These are phyloP conservation scores for Hemileccinum rubropunctum DNA, from an alignment of 768 basidiomycete genomes.

Conservation along the genomic window DNA sequence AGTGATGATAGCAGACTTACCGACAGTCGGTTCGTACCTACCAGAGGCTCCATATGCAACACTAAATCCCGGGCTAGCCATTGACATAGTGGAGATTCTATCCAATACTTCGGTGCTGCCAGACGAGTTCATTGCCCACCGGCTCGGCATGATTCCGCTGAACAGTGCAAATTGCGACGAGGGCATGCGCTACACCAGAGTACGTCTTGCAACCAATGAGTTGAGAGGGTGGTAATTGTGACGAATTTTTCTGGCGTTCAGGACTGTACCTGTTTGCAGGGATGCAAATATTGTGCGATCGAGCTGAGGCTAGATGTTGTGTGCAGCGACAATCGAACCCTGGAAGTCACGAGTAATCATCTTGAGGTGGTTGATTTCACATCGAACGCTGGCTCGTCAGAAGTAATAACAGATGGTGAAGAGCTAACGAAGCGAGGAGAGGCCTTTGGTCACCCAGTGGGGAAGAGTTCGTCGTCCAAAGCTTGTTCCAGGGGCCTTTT, in stretches of 20 bases:
- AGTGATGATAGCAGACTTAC: slow-evolving; percentile 94
- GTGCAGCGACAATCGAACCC: slow-evolving; percentile 68
- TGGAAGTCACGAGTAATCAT: slow-evolving; percentile 86
- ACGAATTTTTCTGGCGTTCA: slow-evolving; percentile 31
- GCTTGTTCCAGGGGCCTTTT: slow-evolving; percentile 1
- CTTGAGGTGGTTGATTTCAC: slow-evolving; percentile 57
- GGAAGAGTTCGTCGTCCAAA: slow-evolving; percentile 58
- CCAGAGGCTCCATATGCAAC: background rate
- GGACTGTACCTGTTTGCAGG: slow-evolving; percentile 90
- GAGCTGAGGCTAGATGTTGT: slow-evolving; percentile 73
- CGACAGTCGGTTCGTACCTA: slow-evolving; percentile 78
- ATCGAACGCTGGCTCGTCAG: slow-evolving; percentile 38
- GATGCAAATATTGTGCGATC: slow-evolving; percentile 86
- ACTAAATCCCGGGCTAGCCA: slow-evolving; percentile 52
- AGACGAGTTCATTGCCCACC: slow-evolving; percentile 96
- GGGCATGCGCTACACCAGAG: slow-evolving; percentile 77
- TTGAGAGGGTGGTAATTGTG: background rate
- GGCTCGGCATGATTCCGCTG: slow-evolving; percentile 91
- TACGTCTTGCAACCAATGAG: slow-evolving; percentile 32
- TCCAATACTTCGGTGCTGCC: slow-evolving; percentile 90
- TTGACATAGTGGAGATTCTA: slow-evolving; percentile 93
- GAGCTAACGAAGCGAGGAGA: slow-evolving; percentile 72
- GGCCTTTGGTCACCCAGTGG: slow-evolving; percentile 79
- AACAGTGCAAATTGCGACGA: slow-evolving; percentile 86
- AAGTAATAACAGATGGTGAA: slow-evolving; percentile 47